Evolutionary conservation across 2,329 filamentous ascomycete genomes (phyloP).

Genomic region (Dothidotthia symphoricarpi): DNA sequence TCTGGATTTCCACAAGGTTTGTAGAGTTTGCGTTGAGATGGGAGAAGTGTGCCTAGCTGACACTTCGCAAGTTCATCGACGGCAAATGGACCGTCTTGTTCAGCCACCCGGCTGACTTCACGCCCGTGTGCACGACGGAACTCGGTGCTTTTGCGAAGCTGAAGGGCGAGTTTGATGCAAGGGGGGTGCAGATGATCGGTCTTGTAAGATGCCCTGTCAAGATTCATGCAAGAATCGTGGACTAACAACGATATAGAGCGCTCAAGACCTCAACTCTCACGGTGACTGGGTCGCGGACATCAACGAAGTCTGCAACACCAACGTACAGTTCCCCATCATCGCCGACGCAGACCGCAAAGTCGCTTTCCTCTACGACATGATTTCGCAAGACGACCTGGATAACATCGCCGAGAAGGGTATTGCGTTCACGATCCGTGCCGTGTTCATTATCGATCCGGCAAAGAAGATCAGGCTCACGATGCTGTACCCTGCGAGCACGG

Average conservation of each 20-base stretch:
- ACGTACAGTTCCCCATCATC: slow-evolving; percentile 52
- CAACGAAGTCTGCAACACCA: slow-evolving; percentile 48
- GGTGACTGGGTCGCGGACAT: slow-evolving; percentile 84
- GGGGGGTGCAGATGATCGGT: slow-evolving; percentile 87
- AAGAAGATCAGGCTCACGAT: slow-evolving; percentile 93
- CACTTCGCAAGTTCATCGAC: slow-evolving; percentile 75
- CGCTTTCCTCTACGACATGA: slow-evolving; percentile 52
- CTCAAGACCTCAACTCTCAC: slow-evolving; percentile 82
- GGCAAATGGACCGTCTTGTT: slow-evolving; percentile 80
- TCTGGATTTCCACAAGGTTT: slow-evolving; percentile 53
- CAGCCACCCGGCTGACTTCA: slow-evolving; percentile 85
- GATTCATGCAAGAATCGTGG: background rate
- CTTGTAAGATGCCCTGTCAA: slow-evolving; percentile 49
- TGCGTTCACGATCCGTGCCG: slow-evolving; percentile 90
- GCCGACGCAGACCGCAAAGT: slow-evolving; percentile 51
- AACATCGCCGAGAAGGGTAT: slow-evolving; percentile 59
- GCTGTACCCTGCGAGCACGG: slow-evolving; percentile 87
- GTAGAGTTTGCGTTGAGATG: no score
- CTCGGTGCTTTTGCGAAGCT: slow-evolving; percentile 90
- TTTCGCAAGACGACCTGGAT: slow-evolving; percentile 55
- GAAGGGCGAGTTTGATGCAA: slow-evolving; percentile 81
- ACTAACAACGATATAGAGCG: slow-evolving; percentile 47
- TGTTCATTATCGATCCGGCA: slow-evolving; percentile 90
- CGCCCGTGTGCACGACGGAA: slow-evolving; percentile 93
- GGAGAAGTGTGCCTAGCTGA: background rate